Conservation (phyloP, 164 flowering plant genomes). For the Tetrastigma voinierianum region DNA sequence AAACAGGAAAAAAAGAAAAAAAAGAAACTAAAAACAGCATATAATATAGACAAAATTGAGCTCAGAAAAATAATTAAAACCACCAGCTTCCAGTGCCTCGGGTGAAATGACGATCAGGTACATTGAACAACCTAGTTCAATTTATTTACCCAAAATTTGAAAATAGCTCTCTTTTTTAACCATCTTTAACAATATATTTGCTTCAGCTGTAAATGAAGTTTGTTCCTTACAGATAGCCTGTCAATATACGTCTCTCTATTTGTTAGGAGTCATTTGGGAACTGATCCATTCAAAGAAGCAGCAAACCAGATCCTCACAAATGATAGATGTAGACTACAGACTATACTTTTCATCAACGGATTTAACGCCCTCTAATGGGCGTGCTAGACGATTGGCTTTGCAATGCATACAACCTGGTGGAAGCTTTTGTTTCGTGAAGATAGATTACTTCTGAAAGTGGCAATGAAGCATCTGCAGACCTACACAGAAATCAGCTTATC, state of each 20-base stretch:
- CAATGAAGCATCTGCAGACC: slow-evolving; percentile 53
- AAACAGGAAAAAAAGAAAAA: too few relatives aligned
- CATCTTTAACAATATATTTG: slow-evolving; percentile 2
- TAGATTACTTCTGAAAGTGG: slow-evolving; percentile 73
- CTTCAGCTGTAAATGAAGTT: neutral
- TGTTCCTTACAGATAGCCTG: slow-evolving; percentile 75
- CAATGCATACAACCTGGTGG: too few relatives aligned
- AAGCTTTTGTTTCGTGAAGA: slow-evolving; percentile 56
- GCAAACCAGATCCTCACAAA: slow-evolving; percentile 99
- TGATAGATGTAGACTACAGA: slow-evolving; percentile 91
- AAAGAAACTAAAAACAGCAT: too few relatives aligned
- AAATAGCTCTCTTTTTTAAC: neutral
- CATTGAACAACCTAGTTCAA: too few relatives aligned
- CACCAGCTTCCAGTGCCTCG: too few relatives aligned
- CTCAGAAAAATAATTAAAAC: too few relatives aligned
- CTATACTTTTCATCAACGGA: too few relatives aligned
- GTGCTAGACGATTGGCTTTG: too few relatives aligned
- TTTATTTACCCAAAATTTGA: too few relatives aligned
- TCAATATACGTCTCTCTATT: slow-evolving; percentile 66
- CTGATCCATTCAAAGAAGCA: slow-evolving; percentile 94
- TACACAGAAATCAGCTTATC: slow-evolving; percentile 30
- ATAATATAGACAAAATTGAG: too few relatives aligned
- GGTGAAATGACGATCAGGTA: too few relatives aligned
- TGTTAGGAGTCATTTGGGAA: slow-evolving; percentile 93
- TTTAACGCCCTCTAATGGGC: too few relatives aligned